Evolutionary conservation across 345 rosid species (phyloP), one percentile per base, ranked within the genome.

Genomic region (Arabidopsis suecica): DNA sequence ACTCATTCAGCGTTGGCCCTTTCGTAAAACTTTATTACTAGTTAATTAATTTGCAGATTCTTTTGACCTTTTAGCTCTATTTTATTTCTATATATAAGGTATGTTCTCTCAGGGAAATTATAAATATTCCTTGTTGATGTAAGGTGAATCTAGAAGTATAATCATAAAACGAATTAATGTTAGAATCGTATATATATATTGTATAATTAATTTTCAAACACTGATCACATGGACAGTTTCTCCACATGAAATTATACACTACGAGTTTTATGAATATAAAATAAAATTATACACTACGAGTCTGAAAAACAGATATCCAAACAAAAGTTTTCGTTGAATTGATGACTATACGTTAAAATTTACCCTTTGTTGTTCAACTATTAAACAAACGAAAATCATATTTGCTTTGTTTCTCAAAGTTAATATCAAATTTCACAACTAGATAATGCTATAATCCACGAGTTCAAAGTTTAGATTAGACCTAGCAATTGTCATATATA

Each of bases 21-120:
- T 38, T 71, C 20, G 11, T 16, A 28, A 11, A 7, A 38, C 3
- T 33, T 38, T 25, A 25, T 18, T 47, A 34, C 16, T 71, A 48
- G 25, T 59, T 59, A 55, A 34, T 12, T 49, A 44, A 32, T 58
- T 33, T 45, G 74, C 57, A n/a, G 76, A 49, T 61, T 70, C 40
- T 61, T 71, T 61, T 61, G 76, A 72, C 77, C 12, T 72, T 62
- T 72, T 34, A 53, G 9, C 36, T 18, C 54, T 62, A 11, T 11
- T 32, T 50, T 38, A 61, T 72, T 50, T 61, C 14, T 16, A 8
- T 9, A 12, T 16, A 8, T 9, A 12, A 53, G 25, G 77, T 63
- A 63, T 41, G 69, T 22, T 42, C 54, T 73, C 64, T 54, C 56
- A 4, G 14, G 5, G 37, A 63, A 13, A 41, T 22, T 33, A 13